Percentiles rank a stretch among this genome's conserved stretches.
These are phyloP conservation scores for Carallia brachiata DNA, from an alignment of 345 rosid species.

Conservation along the genomic window DNA sequence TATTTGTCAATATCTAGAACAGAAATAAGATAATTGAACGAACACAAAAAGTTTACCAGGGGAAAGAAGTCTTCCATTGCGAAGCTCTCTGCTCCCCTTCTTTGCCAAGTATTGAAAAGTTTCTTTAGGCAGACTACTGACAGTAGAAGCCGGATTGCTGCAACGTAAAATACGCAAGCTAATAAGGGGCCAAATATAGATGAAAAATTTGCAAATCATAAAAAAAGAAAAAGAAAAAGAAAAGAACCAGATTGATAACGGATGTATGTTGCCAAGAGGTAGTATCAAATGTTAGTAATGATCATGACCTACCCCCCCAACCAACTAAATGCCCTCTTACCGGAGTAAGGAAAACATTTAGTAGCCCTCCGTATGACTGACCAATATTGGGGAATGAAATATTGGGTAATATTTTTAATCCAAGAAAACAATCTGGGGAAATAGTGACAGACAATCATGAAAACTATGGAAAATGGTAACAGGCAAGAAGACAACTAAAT, in stretches of 20 bases:
- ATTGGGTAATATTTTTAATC: too few species aligned
- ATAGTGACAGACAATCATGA: too few species aligned
- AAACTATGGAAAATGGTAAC: too few species aligned
- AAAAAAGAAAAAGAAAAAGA: too few species aligned
- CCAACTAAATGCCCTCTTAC: too few species aligned
- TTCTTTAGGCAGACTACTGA: constrained; percentile 27
- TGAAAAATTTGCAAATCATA: neutral
- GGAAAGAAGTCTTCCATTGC: constrained; percentile 20
- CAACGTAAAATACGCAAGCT: neutral
- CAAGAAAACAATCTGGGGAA: too few species aligned
- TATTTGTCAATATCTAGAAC: neutral
- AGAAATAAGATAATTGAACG: constrained; percentile 4
- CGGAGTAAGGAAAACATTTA: too few species aligned
- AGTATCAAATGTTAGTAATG: neutral
- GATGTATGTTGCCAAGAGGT: neutral
- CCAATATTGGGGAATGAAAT: too few species aligned
- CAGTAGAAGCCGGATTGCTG: constrained; percentile 25
- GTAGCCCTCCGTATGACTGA: too few species aligned
- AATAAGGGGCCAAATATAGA: neutral
- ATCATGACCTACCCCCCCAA: too few species aligned
- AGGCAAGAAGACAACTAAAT: too few species aligned
- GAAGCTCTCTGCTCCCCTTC: constrained; percentile 29
- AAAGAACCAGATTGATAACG: neutral
- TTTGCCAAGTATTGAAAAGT: constrained; percentile 19
- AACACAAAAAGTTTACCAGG: constrained; percentile 39